Evolutionary conservation across 768 basidiomycete species (phyloP).

Genomic region (Suillus bovinus): DNA sequence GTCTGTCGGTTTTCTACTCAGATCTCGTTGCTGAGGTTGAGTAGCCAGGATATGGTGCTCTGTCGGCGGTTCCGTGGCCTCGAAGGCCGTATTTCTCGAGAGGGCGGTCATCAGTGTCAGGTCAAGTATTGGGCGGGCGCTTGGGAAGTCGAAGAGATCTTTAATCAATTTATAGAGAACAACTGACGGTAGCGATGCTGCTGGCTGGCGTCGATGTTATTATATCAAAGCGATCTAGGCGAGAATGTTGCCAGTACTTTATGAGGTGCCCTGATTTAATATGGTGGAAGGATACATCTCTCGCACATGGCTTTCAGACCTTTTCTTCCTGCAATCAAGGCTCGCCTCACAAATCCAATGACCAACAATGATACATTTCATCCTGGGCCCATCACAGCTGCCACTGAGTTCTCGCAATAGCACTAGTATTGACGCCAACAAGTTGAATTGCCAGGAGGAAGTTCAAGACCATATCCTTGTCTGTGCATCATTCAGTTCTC

Average conservation of each 20-base stretch:
- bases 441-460: too few species aligned
- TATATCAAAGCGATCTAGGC: too few species aligned
- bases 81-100: conserved; percentile 71
- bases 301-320: not conserved
- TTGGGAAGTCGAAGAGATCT: conserved; percentile 94
- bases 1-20: conserved; percentile 11
- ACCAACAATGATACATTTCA: not conserved
- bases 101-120: conserved; percentile 76
- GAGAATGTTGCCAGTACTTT: not conserved
- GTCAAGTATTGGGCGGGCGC: conserved; percentile 90
- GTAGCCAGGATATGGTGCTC: conserved; percentile 79
- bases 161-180: conserved; percentile 31
- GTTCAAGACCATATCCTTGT: too few species aligned
- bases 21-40: conserved; percentile 1
- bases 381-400: not conserved
- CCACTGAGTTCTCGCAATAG: too few species aligned
- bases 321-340: not conserved
- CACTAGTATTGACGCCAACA: too few species aligned
- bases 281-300: not conserved
- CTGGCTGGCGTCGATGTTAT: not conserved
- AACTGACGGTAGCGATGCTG: not conserved
- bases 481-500: too few species aligned
- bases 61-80: conserved; percentile 81
- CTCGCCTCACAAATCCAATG: not conserved
- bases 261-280: not conserved